These are phyloP conservation scores for Trichosporon coremiiforme DNA, from an alignment of 1,284 basidiomycete genomes.

Conservation along the genomic window DNA sequence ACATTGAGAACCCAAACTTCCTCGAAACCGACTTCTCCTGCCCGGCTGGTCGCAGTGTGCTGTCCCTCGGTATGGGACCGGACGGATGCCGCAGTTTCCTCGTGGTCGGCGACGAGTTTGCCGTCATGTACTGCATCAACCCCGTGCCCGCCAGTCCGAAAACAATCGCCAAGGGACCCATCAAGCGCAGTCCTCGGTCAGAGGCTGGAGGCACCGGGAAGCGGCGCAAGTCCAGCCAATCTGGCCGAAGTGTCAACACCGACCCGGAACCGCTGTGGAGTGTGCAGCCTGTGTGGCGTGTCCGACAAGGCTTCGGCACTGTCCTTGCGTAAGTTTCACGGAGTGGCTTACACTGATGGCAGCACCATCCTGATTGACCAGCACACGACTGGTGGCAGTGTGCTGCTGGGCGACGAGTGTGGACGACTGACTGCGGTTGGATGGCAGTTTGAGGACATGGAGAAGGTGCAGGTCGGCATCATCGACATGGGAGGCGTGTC, in stretches of 20 bases:
- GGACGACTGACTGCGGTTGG: conserved; percentile 71
- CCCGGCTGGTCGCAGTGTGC: conserved; percentile 44
- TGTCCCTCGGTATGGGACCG: conserved; percentile 34
- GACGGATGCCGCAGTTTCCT: conserved; percentile 26
- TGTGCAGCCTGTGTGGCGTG: conserved; percentile 47
- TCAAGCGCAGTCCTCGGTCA: conserved; percentile 40
- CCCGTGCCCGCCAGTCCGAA: background rate
- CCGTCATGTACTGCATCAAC: conserved; percentile 39
- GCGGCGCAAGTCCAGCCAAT: conserved; percentile 46
- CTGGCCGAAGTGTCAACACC: conserved; percentile 28
- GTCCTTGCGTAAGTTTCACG: conserved; percentile 47
- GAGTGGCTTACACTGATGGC: conserved; percentile 58
- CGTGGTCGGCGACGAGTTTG: conserved; percentile 54
- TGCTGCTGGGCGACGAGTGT: conserved; percentile 75
- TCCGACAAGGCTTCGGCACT: conserved; percentile 54
- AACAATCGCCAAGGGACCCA: conserved; percentile 31
- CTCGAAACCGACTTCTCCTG: conserved; percentile 52
- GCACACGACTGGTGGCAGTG: conserved; percentile 55
- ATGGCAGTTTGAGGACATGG: conserved; percentile 58
- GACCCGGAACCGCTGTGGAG: conserved; percentile 35
- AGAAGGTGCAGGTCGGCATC: conserved; percentile 62
- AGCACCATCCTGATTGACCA: conserved; percentile 45
- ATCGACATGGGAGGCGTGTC: conserved; percentile 80
- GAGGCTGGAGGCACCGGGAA: conserved; percentile 45
- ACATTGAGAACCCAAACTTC: conserved; percentile 39